Percentiles rank a stretch among this genome's conserved stretches.
phyloP scores from a whole-genome alignment of 2,329 filamentous ascomycete species.

The Aspergillus carbonarius region DNA sequence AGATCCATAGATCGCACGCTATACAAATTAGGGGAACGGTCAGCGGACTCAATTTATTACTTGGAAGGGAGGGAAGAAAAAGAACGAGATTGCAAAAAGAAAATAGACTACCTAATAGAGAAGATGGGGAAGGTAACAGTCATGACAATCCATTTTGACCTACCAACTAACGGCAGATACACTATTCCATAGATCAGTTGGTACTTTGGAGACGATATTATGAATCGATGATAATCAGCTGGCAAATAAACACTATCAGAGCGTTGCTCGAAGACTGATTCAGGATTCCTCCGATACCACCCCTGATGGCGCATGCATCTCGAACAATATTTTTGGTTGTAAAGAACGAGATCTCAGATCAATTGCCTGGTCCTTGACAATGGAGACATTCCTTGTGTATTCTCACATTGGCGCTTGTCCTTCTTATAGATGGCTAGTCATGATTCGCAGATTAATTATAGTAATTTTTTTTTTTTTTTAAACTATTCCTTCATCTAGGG shows the following conservation, averaged over 20 bases:
- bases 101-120: too few relatives aligned
- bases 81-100: background rate
- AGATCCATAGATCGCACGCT: conserved; percentile 25
- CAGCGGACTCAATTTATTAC: conserved; percentile 3
- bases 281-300: too few relatives aligned
- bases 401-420: background rate
- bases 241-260: too few relatives aligned
- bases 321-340: background rate
- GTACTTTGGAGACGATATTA: too few relatives aligned
- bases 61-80: background rate
- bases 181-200: too few relatives aligned
- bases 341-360: background rate
- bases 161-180: too few relatives aligned
- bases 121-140: too few relatives aligned
- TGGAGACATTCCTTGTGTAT: background rate
- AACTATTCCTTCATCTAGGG: too few relatives aligned
- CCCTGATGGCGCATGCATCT: background rate
- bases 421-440: background rate
- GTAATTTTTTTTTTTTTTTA: too few relatives aligned
- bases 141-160: too few relatives aligned
- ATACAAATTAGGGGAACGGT: conserved; percentile 19
- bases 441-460: background rate
- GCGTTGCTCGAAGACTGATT: too few relatives aligned
- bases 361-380: background rate
- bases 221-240: too few relatives aligned